These are phyloP conservation scores for Salix purpurea DNA, from an alignment of 345 rosid species.

Conservation along the genomic window DNA sequence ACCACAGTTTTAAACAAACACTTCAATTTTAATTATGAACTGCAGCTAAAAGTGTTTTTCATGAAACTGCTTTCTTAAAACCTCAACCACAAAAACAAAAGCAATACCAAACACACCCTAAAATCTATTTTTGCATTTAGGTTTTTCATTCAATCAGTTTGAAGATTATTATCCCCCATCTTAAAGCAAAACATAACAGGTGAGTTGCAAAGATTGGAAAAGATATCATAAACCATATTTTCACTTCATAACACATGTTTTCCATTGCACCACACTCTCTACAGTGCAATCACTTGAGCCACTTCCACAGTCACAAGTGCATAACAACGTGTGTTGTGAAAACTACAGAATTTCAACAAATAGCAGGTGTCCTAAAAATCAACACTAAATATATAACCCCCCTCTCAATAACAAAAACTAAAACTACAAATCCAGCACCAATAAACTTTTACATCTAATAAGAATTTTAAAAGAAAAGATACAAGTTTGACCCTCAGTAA, in stretches of 20 bases:
- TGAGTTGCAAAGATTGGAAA: neutral
- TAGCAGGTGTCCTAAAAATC: neutral
- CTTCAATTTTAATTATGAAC: no score
- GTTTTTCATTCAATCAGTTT: neutral
- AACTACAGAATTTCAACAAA: constrained; percentile 1
- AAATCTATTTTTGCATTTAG: neutral
- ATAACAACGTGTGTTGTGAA: constrained; percentile 1
- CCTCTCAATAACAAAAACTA: neutral
- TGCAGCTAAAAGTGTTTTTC: no score
- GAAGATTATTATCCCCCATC: neutral
- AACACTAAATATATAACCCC: neutral
- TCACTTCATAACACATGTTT: neutral
- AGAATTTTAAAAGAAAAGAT: neutral
- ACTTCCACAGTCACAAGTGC: neutral
- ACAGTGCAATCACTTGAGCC: neutral
- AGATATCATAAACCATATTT: neutral
- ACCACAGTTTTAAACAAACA: no score
- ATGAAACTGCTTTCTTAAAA: no score
- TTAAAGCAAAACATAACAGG: neutral
- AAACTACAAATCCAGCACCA: constrained; percentile 6
- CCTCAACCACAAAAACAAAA: no score
- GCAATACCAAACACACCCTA: no score
- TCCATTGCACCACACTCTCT: neutral
- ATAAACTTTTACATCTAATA: neutral
- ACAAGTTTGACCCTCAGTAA: constrained; percentile 36